Evolutionary conservation across 805 yeast genomes (phyloP), one percentile per base, ranked within the genome.

Genomic region (Metschnikowia henanensis): DNA sequence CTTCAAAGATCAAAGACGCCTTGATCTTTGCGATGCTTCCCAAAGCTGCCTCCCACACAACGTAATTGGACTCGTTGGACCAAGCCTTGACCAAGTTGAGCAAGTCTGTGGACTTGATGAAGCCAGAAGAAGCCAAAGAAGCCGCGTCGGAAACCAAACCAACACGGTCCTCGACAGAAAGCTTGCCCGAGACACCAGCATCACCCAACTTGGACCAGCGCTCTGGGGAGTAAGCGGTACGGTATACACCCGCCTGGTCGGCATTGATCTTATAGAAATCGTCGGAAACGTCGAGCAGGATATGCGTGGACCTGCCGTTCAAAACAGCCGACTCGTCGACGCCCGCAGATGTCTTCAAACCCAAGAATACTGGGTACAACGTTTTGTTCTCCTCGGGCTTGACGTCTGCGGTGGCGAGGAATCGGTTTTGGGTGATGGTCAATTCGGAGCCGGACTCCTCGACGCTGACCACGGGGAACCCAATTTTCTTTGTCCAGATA

Each of bases 71-170:
- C 64, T 83, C 88, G 16, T 65, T 57, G 32, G 76, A 73, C 87
- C 89, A 82, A 15, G 75, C 70, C 44, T 77, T 72, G 33, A 84
- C 74, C 58, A 84, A 76, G 48, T 72, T 67, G 53, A 84, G 75
- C 58, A 84, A 74, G 54, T 75, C 80, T 4, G 79, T 70, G 26
- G 90, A 79, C 20, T 82, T 70, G 43, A 83, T 78, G 55, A 77
- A 76, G 23, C 94, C 94, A 16, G 92, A 81, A 22, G 81, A 68
- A 5, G 92, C 80, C 52, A 85, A 72, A 7, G 88, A 77, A 40
- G 77, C 80, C 16, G 87, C 87, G 66, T 87, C 95, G n/a, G 91
- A 85, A 37, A 86, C 84, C 53, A 84, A 73, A 33, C 91, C 92
- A 43, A 84, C 80, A 64, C 88, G 80, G 64, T 87, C 95, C 60